phyloP scores from a whole-genome alignment of 2,329 filamentous ascomycete species.

The Colletotrichum viniferum region DNA sequence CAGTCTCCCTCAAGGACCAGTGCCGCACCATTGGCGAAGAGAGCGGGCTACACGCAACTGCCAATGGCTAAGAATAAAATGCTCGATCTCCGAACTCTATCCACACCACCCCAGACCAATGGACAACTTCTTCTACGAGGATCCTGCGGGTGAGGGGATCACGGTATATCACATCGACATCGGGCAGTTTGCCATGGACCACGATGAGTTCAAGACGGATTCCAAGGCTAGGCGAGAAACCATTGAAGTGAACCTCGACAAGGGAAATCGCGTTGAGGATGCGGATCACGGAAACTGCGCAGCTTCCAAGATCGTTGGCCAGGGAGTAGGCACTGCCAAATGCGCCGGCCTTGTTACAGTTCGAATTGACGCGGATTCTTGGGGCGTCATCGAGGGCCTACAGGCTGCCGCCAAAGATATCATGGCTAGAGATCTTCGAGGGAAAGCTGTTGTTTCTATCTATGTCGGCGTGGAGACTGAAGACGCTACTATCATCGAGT shows the following conservation, averaged over 20 bases:
- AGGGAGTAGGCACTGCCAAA: neutral
- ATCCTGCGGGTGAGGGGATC: neutral
- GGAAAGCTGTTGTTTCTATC: neutral
- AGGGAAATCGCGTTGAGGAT: neutral
- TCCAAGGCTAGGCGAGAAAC: neutral
- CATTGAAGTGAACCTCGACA: neutral
- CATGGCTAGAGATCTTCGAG: neutral
- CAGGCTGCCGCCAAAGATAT: neutral
- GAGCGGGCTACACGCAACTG: neutral
- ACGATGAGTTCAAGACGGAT: neutral
- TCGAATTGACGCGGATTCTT: neutral
- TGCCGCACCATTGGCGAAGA: neutral
- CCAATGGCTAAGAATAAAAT: neutral
- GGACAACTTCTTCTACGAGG: neutral
- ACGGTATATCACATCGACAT: neutral
- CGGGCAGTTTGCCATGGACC: neutral
- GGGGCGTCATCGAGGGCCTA: neutral
- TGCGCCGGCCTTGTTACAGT: neutral
- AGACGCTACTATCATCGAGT: no score
- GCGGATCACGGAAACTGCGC: neutral
- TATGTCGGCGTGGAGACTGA: neutral
- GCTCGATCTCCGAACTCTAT: neutral
- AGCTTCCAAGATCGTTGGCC: neutral
- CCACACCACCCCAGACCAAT: neutral
- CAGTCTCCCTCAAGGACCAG: neutral